Conservation (phyloP, 1,139 yeast genomes). For the Meyerozyma guilliermondii region DNA sequence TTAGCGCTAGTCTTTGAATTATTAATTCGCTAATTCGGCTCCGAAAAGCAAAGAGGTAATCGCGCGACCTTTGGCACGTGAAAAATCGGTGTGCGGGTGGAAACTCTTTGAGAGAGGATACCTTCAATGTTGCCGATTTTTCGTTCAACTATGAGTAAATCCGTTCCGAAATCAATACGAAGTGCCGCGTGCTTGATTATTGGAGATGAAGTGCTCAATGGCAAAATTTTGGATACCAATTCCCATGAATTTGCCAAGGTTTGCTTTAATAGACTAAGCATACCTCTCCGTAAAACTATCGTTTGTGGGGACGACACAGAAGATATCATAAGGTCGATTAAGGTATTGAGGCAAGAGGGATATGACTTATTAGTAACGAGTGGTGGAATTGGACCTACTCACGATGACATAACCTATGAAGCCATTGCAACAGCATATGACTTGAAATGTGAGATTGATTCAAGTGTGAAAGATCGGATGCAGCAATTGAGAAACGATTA, state of each 20-base stretch:
- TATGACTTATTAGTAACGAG: conserved; percentile 73
- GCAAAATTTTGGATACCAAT: conserved; percentile 80
- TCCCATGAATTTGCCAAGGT: conserved; percentile 64
- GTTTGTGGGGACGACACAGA: conserved; percentile 74
- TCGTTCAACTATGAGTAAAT: not conserved
- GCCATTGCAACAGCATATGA: conserved; percentile 60
- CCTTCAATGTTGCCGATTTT: not conserved
- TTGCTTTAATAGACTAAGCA: conserved; percentile 57
- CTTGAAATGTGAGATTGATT: conserved; percentile 48
- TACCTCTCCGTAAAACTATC: conserved; percentile 59
- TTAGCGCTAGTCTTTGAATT: not conserved
- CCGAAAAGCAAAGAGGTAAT: not conserved
- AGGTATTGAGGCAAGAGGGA: conserved; percentile 33
- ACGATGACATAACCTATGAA: conserved; percentile 81
- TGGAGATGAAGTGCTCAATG: conserved; percentile 85
- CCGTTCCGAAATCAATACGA: not conserved
- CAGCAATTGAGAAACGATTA: conserved; percentile 37
- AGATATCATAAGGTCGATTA: conserved; percentile 56
- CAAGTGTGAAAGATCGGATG: conserved; percentile 60
- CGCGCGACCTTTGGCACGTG: not conserved
- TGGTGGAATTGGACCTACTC: conserved; percentile 88
- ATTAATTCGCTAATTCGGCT: conserved; percentile 1
- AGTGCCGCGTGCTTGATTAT: conserved; percentile 55
- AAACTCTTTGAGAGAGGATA: not conserved
- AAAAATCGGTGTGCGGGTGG: not conserved